Conservation (phyloP, 768 basidiomycete species). For the Wakefieldia striispora region DNA sequence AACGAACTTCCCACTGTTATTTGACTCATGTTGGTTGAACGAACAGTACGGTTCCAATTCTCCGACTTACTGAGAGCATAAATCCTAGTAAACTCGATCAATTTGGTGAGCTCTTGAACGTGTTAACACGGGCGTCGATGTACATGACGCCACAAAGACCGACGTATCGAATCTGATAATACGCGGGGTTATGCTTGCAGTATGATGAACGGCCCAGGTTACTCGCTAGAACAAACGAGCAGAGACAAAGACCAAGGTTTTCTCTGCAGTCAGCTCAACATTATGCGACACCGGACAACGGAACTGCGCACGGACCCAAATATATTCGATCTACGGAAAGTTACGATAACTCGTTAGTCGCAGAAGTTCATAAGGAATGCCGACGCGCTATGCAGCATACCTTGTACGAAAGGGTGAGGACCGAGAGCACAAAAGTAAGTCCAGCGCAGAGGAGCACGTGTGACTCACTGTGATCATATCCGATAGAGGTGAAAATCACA, state of each 20-base stretch:
- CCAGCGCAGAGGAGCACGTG: background rate
- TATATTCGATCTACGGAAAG: conserved; percentile 3
- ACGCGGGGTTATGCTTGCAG: background rate
- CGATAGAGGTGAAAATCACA: conserved; percentile 1
- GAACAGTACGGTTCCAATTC: too few species aligned
- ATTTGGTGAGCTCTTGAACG: background rate
- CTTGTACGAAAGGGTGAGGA: conserved; percentile 9
- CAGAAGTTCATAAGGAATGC: background rate
- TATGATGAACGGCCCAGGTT: background rate
- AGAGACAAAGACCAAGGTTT: conserved; percentile 4
- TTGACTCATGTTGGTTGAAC: background rate
- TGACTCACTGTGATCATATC: conserved; percentile 9
- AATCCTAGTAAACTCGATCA: background rate
- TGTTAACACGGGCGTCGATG: background rate
- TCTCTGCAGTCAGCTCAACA: background rate
- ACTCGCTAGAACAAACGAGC: conserved; percentile 1
- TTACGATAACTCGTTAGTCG: too few species aligned
- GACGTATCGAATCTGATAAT: conserved; percentile 10
- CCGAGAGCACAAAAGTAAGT: background rate
- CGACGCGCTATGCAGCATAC: background rate
- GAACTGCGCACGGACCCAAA: background rate
- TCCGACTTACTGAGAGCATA: background rate
- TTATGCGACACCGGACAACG: background rate
- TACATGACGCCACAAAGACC: conserved; percentile 8
- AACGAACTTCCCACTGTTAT: background rate